phyloP scores from a whole-genome alignment of 2,329 filamentous ascomycete species.

The Xylaria sp. region DNA sequence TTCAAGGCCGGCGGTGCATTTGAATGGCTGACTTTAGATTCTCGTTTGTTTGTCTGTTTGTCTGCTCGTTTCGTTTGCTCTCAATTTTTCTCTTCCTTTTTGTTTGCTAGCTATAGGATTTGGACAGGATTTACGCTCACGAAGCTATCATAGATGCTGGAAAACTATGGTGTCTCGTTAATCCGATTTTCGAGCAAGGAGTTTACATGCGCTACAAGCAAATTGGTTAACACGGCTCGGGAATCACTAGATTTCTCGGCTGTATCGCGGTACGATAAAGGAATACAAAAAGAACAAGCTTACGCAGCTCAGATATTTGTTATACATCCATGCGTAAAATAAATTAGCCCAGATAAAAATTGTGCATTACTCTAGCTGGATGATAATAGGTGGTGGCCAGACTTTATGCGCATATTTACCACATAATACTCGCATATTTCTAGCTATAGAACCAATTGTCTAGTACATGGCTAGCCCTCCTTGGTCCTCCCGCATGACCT shows the following conservation, averaged over 20 bases:
- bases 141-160: conserved; percentile 24
- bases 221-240: not conserved
- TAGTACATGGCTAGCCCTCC: not conserved
- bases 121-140: not conserved
- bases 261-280: not conserved
- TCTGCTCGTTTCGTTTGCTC: not conserved
- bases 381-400: not conserved
- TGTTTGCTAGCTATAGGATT: conserved; percentile 10
- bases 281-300: not conserved
- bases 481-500: not conserved
- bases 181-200: conserved; percentile 1
- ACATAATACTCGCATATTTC: not conserved
- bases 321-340: not conserved
- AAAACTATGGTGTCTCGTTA: conserved; percentile 7
- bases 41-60: conserved; percentile 13
- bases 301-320: not conserved
- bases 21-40: conserved; percentile 23
- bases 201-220: not conserved
- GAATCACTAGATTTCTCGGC: not conserved
- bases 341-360: not conserved
- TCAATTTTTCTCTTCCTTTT: not conserved
- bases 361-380: not conserved
- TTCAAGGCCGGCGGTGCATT: conserved; percentile 24
- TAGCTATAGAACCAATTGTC: not conserved
- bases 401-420: not conserved